Conservation (phyloP, 2,329 filamentous ascomycete species). For the Colletotrichum abscissum region DNA sequence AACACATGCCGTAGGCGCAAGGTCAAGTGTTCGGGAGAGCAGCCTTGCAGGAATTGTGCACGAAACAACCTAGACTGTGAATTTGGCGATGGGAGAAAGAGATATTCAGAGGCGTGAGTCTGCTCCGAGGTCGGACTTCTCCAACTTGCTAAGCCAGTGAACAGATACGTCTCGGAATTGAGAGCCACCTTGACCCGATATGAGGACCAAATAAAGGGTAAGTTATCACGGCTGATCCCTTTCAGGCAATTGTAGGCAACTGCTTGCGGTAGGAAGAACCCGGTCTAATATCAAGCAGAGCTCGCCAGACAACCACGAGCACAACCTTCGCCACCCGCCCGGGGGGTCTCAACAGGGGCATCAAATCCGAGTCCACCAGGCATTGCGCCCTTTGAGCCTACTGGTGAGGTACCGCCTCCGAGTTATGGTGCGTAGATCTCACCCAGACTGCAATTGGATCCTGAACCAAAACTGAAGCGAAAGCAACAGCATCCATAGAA, state of each 20-base stretch:
- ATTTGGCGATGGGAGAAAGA: slow-evolving; percentile 41
- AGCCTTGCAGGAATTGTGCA: slow-evolving; percentile 47
- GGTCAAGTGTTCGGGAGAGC: slow-evolving; percentile 47
- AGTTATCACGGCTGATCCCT: background rate
- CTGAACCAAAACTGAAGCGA: background rate
- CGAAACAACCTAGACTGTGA: slow-evolving; percentile 46
- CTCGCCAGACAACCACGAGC: slow-evolving; percentile 17
- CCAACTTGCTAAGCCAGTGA: background rate
- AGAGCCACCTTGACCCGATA: slow-evolving; percentile 23
- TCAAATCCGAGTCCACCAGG: slow-evolving; percentile 25
- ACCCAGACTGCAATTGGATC: background rate
- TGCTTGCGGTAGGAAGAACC: background rate
- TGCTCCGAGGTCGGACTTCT: background rate
- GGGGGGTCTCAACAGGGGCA: slow-evolving; percentile 2
- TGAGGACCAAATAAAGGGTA: slow-evolving; percentile 25
- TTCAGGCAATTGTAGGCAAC: background rate
- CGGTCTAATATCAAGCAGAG: background rate
- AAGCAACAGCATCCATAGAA: slow-evolving; percentile 22
- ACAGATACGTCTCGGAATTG: slow-evolving; percentile 28
- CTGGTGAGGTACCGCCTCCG: slow-evolving; percentile 29
- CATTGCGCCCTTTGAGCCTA: slow-evolving; percentile 26
- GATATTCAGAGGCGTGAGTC: slow-evolving; percentile 33
- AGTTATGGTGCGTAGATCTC: slow-evolving; percentile 18
- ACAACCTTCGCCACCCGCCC: background rate
- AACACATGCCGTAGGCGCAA: slow-evolving; percentile 46